Base-by-base conservation (phyloP, 2,329 filamentous ascomycete species). In the Beauveria rudraprayagi region DNA sequence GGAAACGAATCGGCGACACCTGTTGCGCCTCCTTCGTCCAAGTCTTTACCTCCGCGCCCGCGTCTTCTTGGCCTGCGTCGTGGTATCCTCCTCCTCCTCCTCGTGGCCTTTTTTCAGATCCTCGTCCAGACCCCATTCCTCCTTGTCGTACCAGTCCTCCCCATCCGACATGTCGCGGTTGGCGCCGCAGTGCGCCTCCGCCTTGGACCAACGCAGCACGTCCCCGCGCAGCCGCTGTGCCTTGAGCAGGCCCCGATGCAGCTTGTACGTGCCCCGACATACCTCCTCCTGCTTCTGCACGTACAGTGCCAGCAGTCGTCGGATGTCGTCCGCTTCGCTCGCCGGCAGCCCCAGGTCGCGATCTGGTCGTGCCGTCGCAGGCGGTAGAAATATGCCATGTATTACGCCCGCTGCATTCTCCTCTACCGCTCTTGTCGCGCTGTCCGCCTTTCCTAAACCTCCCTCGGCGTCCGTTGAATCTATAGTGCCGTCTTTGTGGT, bases 201-300 rank as follows among this genome's bases (percentile, higher is more conserved):
- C 87, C 70, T 91, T 91, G 66, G 86, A 82, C 87, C 89, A 92
- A 66, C 84, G 83, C 70, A 88, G 81, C 3, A 94, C 89, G 22
- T 85, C 82, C 67, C 84, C 85, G 30, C 90, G 82, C 72, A 89
- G 81, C 50, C 89, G 82, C 66, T 93, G 86, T 1, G 89, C 89
- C 67, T 83, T 83, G 63, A 92, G 78, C 57, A 95, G 78, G 1
- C 90, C 89, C 56, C 86, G 79, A 64, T 90, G 86, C 54, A 94
- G 77, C 63, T 81, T 83, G 61, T 83, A 81, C 1, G 87, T 82
- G 8, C 88, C 86, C 5, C 90, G 85, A 61, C 89, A 87, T 2
- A 93, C 85, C 71, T 94, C 90, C 68, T 94, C 90, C 70, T 94
- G 90, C 72, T 93, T 93, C 68, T 93, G 90, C 28, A 93, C 85